Conservation (phyloP, 257 asterid species). For the Ilex asprella region DNA sequence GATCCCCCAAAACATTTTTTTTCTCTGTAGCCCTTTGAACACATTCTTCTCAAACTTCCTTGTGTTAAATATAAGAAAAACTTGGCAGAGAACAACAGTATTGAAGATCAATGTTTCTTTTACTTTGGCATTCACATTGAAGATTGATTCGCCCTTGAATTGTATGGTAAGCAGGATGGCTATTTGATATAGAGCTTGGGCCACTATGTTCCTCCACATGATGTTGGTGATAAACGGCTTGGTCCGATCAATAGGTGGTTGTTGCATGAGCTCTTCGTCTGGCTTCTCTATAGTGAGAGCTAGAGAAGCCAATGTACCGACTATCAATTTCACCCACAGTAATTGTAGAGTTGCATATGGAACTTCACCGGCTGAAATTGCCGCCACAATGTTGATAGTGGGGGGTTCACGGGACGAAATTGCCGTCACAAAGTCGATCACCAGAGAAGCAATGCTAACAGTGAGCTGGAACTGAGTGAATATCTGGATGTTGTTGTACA, state of each 20-base stretch:
- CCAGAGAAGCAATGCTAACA: too few relatives aligned
- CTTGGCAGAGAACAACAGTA: neutral
- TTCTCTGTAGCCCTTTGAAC: neutral
- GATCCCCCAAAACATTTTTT: slow-evolving; percentile 16
- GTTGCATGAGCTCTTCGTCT: neutral
- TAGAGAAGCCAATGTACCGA: neutral
- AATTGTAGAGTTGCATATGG: neutral
- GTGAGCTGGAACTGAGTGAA: too few relatives aligned
- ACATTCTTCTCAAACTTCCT: neutral
- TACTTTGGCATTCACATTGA: neutral
- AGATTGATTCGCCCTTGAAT: neutral
- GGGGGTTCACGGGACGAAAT: neutral
- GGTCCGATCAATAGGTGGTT: neutral
- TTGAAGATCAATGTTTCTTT: neutral
- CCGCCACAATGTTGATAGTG: neutral
- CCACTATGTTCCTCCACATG: neutral
- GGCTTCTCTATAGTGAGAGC: neutral
- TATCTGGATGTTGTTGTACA: too few relatives aligned
- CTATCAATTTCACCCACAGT: neutral
- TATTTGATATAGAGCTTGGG: slow-evolving; percentile 1
- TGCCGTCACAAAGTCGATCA: neutral
- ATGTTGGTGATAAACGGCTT: neutral
- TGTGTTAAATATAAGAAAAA: neutral
- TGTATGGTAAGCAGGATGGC: neutral
- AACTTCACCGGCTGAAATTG: neutral